Conservation (phyloP, 1,284 basidiomycete species). For the Lentinula novae-zelandiae region DNA sequence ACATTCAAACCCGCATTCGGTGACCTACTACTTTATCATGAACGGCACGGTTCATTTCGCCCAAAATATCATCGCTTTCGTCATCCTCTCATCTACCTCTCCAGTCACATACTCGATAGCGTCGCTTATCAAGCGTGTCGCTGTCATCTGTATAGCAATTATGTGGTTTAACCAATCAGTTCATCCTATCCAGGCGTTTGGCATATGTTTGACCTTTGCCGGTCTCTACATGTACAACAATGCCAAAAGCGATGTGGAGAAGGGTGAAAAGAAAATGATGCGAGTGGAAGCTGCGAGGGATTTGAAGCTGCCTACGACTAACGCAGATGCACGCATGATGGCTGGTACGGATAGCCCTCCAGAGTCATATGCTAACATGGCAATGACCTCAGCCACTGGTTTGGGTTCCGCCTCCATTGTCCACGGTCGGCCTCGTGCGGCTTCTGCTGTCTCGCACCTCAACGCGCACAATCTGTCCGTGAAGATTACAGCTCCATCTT, state of each 20-base stretch:
- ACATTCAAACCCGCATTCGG: conserved; percentile 48
- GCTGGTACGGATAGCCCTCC: conserved; percentile 35
- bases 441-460: conserved; percentile 24
- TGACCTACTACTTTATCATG: conserved; percentile 76
- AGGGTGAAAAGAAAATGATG: conserved; percentile 84
- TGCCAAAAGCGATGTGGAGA: conserved; percentile 90
- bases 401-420: conserved; percentile 27
- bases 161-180: conserved; percentile 94
- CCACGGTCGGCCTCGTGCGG: conserved; percentile 32
- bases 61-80: conserved; percentile 97
- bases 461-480: conserved; percentile 18
- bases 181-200: conserved; percentile 80
- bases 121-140: conserved; percentile 95
- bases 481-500: conserved; percentile 22
- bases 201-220: conserved; percentile 86
- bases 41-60: conserved; percentile 97
- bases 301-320: conserved; percentile 69
- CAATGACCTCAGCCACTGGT: conserved; percentile 28
- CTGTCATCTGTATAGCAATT: conserved; percentile 97
- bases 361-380: conserved; percentile 21
- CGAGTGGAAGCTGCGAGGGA: conserved; percentile 81
- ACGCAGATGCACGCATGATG: conserved; percentile 48
- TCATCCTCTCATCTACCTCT: conserved; percentile 92
- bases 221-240: conserved; percentile 97
- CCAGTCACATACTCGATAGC: conserved; percentile 99